phyloP scores from a whole-genome alignment of 768 basidiomycete genomes.

The Lactarius trivialis region DNA sequence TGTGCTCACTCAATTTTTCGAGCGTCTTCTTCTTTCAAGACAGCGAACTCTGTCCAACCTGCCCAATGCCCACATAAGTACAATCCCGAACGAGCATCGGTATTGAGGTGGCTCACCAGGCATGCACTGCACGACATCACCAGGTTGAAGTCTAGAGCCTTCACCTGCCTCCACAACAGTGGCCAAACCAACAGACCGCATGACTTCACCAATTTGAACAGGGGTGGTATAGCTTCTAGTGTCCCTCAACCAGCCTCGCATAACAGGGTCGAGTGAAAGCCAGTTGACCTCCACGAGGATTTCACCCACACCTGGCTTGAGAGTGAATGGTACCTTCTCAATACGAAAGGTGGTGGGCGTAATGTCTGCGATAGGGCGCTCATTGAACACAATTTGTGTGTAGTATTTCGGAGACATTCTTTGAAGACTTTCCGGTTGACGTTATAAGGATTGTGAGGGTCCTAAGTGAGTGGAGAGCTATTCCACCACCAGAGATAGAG shows the following conservation, averaged over 20 bases:
- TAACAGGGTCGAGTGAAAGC: constrained; percentile 80
- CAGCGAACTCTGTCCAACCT: constrained; percentile 78
- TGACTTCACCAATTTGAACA: constrained; percentile 42
- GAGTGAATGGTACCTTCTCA: constrained; percentile 45
- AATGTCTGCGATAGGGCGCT: constrained; percentile 64
- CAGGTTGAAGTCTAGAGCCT: constrained; percentile 47
- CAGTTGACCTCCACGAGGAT: constrained; percentile 75
- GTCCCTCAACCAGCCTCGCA: constrained; percentile 79
- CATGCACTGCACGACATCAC: constrained; percentile 60
- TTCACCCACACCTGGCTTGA: constrained; percentile 47
- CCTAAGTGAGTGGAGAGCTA: too few relatives aligned
- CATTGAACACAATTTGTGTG: constrained; percentile 67
- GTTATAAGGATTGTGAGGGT: too few relatives aligned
- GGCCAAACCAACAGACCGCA: constrained; percentile 65
- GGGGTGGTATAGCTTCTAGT: constrained; percentile 56
- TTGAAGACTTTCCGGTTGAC: neutral
- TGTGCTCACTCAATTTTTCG: constrained; percentile 49
- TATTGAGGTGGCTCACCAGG: constrained; percentile 43
- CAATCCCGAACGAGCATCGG: neutral
- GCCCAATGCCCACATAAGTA: neutral
- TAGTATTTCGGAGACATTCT: constrained; percentile 30
- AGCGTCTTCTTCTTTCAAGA: constrained; percentile 48
- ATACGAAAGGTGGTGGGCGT: constrained; percentile 67
- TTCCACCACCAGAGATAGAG: too few relatives aligned
- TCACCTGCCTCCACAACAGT: constrained; percentile 54